phyloP scores from a whole-genome alignment of 225 moss, liverwort and hornwort species.

The Pseudisothecium myosuroides region DNA sequence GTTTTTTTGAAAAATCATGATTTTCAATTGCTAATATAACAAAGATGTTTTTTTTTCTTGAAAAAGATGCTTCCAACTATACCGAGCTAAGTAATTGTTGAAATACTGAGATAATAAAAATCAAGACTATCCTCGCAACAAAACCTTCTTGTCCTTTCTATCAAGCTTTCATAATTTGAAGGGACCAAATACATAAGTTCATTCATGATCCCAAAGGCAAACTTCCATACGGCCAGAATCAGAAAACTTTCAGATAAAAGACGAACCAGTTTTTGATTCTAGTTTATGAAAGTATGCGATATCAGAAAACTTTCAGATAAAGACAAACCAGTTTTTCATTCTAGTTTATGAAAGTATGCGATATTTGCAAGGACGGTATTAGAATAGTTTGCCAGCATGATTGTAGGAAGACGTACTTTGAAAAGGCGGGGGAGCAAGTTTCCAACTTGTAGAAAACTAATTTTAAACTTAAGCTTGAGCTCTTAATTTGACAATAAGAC shows the following conservation, averaged over 20 bases:
- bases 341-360: accelerated
- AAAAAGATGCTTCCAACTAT: too few species aligned
- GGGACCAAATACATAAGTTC: accelerated
- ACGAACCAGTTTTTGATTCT: accelerated
- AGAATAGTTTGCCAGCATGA: not conserved
- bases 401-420: not conserved
- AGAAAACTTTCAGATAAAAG: not conserved
- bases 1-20: too few species aligned
- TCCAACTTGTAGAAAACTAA: not conserved
- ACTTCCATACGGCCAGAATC: accelerated
- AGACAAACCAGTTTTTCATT: not conserved
- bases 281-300: too few species aligned
- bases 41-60: too few species aligned
- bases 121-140: too few species aligned
- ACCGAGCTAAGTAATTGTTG: too few species aligned
- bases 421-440: too few species aligned
- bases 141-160: not conserved
- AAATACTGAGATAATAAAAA: not conserved
- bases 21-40: too few species aligned
- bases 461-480: accelerated
- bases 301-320: not conserved
- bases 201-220: accelerated
- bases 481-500: not conserved
- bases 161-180: not conserved
- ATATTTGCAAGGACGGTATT: accelerated